A percentile compares a stretch with the other conserved stretches of the same genome.
phyloP scores from a whole-genome alignment of 495 filamentous ascomycete species.

The Stereocaulon alpinum region DNA sequence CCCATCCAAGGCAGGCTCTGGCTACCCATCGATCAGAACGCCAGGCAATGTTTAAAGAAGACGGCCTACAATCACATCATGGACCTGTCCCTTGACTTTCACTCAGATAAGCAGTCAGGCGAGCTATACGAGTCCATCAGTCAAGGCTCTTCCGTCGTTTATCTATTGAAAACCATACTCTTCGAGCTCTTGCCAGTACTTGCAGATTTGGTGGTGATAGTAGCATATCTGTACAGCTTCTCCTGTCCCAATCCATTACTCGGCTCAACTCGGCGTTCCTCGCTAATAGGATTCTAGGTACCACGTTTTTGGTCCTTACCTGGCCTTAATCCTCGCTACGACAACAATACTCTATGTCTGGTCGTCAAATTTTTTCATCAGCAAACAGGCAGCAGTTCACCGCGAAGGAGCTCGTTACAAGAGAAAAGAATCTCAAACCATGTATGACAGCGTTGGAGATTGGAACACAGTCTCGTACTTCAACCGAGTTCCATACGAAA shows the following conservation, averaged over 20 bases:
- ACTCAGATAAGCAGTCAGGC: conserved; percentile 61
- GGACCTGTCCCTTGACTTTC: conserved; percentile 68
- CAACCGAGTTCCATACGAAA: conserved; percentile 59
- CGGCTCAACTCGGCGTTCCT: not conserved
- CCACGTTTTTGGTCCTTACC: conserved; percentile 59
- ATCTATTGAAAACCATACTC: conserved; percentile 54
- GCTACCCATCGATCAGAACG: conserved; percentile 56
- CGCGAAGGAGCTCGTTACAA: not conserved
- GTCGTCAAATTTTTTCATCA: conserved; percentile 43
- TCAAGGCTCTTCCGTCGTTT: conserved; percentile 52
- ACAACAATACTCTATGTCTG: conserved; percentile 55
- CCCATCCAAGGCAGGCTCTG: conserved; percentile 49
- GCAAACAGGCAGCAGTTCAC: conserved; percentile 25
- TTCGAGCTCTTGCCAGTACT: conserved; percentile 62
- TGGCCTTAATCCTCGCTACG: conserved; percentile 57
- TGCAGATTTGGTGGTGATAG: conserved; percentile 58
- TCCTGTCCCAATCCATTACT: too few species aligned
- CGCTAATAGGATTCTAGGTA: not conserved
- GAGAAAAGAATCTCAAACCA: conserved; percentile 46
- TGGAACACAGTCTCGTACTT: conserved; percentile 64
- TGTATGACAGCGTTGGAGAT: conserved; percentile 52
- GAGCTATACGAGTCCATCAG: conserved; percentile 58
- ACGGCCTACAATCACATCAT: conserved; percentile 68
- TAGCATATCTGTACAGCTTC: conserved; percentile 48
- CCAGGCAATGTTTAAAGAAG: conserved; percentile 47